Base-by-base conservation (phyloP, 2,329 filamentous ascomycete genomes). In the Knufia petricola region DNA sequence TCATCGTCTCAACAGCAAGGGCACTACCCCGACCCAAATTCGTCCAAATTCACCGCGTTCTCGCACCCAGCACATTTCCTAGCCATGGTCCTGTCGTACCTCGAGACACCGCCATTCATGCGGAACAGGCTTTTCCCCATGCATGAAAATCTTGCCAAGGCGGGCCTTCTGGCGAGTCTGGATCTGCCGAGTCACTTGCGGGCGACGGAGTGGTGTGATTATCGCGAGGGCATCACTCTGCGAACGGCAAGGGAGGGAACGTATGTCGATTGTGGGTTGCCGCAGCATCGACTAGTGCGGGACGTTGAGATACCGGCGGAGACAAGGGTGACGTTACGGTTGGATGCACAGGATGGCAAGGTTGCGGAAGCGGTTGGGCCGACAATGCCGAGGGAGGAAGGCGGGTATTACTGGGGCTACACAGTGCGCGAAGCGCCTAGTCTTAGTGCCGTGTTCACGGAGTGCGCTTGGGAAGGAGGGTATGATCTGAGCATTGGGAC, bases 381-480 rank as follows among this genome's bases (percentile, higher is more conserved):
- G 0, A 71, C 76, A 21, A 69, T 75, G 2, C 87, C 87, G 1
- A 76, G 87, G 50, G 82, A 84, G 46, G 79, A 88, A 54, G 78
- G 72, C 1, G 87, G 87, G 0, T 92, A 87, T 66, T 94, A 89
- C 67, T 94, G 87, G 87, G 87, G 87, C 39, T 94, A 84, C 64
- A 75, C 70, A 7, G 79, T 88, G 2, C 78, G 87, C 21, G 78
- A 75, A 52, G 81, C 81, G 30, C 60, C 66, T 3, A 82, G 78
- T 2, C 73, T 94, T 3, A 84, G 84, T 3, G 70, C 75, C 3
- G 79, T 94, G 6, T 88, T 90, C 60, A 88, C 85, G 3, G 85
- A 89, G 62, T 82, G 79, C 55, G 75, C 79, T 0, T 87, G 78
- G 61, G 79, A 85, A 49, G 79, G 78, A 39, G 87, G 87, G 10